Conservation (phyloP, 352 stramenopile genomes). For the Pythium phragmiticola region DNA sequence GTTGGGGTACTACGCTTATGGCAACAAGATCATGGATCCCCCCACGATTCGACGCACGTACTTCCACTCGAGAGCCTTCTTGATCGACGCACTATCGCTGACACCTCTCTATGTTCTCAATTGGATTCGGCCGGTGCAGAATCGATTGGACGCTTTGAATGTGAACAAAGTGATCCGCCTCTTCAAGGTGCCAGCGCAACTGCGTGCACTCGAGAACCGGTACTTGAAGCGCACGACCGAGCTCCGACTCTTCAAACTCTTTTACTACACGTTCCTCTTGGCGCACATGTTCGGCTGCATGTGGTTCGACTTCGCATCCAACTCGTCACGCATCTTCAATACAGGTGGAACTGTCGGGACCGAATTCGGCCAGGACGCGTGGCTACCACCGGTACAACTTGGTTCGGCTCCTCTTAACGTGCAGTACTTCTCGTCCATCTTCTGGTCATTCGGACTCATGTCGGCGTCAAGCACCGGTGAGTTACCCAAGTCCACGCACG, state of each 20-base stretch:
- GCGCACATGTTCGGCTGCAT: constrained; percentile 57
- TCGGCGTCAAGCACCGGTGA: constrained; percentile 53
- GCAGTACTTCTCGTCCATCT: constrained; percentile 64
- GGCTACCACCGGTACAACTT: constrained; percentile 35
- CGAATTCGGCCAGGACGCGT: constrained; percentile 29
- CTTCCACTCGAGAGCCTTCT: constrained; percentile 27
- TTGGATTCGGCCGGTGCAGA: constrained; percentile 16
- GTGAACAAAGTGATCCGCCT: constrained; percentile 66
- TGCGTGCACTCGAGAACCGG: constrained; percentile 54
- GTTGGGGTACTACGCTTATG: constrained; percentile 61
- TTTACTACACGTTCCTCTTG: constrained; percentile 72
- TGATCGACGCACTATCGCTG: constrained; percentile 23
- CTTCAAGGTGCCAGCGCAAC: constrained; percentile 55
- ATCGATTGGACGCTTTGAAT: constrained; percentile 50
- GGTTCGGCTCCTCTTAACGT: constrained; percentile 34
- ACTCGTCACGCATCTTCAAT: constrained; percentile 14
- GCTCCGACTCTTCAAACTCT: constrained; percentile 67
- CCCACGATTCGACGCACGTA: constrained; percentile 35
- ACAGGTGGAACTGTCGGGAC: constrained; percentile 31
- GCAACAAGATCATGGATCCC: constrained; percentile 65
- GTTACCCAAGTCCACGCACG: constrained; percentile 43
- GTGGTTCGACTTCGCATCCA: constrained; percentile 59
- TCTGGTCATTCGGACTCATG: constrained; percentile 73
- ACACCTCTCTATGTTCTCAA: constrained; percentile 44
- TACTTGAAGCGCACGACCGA: constrained; percentile 62